Evolutionary conservation across 2,329 filamentous ascomycete genomes (phyloP).

Genomic region (Fusarium palustre): DNA sequence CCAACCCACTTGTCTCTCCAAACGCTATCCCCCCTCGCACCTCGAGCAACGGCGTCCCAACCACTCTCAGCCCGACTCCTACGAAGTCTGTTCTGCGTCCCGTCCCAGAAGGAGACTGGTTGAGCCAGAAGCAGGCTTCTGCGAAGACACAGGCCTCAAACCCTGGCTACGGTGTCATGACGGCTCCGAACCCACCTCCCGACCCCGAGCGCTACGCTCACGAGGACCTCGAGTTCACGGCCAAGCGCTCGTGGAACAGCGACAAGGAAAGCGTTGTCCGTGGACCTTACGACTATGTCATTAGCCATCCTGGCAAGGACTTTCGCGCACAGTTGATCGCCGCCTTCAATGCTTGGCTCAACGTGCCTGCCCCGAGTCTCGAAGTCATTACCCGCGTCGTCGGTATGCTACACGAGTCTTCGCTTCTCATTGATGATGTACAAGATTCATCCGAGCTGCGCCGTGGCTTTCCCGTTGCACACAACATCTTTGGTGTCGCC

Average conservation of each 20-base stretch:
- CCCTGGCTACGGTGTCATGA: constrained; percentile 46
- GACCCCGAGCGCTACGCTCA: constrained; percentile 66
- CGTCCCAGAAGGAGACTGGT: constrained; percentile 72
- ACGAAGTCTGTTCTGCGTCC: constrained; percentile 58
- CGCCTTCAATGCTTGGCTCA: constrained; percentile 84
- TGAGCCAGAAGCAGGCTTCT: constrained; percentile 55
- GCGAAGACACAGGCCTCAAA: constrained; percentile 20
- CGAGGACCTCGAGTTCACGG: constrained; percentile 66
- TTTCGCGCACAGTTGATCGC: constrained; percentile 83
- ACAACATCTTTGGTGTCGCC: constrained; percentile 85
- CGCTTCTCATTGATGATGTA: constrained; percentile 86
- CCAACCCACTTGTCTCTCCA: constrained; percentile 57
- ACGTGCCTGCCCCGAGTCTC: constrained; percentile 77
- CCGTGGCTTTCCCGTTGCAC: constrained; percentile 83
- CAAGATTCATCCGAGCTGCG: constrained; percentile 83
- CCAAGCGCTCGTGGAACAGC: constrained; percentile 70
- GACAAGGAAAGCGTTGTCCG: constrained; percentile 83
- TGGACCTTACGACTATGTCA: constrained; percentile 84
- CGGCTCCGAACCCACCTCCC: constrained; percentile 55
- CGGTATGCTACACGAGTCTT: constrained; percentile 87
- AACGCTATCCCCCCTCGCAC: constrained; percentile 79
- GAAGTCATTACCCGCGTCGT: constrained; percentile 82
- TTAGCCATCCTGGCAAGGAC: constrained; percentile 84
- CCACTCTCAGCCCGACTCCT: constrained; percentile 49
- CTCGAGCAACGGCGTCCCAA: constrained; percentile 60